phyloP scores from a whole-genome alignment of 202 grass and related monocot species.

The Brachypodium distachyon region DNA sequence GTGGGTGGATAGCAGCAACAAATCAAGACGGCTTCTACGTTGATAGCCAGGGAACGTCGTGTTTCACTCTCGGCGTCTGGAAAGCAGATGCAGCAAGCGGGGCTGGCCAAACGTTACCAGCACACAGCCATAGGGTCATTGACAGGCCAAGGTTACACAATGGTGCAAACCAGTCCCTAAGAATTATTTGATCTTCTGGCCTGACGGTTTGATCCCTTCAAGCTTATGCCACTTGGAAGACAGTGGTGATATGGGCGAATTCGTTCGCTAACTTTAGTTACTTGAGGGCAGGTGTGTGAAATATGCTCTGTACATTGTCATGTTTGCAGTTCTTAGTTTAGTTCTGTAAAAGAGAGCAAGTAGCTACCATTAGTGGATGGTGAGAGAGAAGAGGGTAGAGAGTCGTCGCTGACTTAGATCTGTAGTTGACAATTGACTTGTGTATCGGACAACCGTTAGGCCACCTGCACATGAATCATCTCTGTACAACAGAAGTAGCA shows the following conservation, averaged over 20 bases:
- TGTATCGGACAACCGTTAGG: constrained; percentile 8
- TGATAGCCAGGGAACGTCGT: neutral
- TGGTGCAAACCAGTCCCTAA: neutral
- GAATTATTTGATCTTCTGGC: constrained; percentile 19
- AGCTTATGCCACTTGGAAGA: neutral
- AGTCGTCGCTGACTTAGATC: constrained; percentile 1
- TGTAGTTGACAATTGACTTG: constrained; percentile 5
- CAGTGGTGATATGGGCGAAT: constrained; percentile 14
- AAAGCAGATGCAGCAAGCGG: constrained; percentile 20
- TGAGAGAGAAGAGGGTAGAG: neutral
- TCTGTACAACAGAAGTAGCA: constrained; percentile 21
- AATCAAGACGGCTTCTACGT: neutral
- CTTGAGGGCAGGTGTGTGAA: constrained; percentile 40
- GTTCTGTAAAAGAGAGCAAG: constrained; percentile 12
- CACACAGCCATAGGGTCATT: neutral
- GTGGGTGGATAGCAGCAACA: constrained; percentile 44
- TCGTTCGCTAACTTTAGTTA: constrained; percentile 29
- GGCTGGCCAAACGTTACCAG: constrained; percentile 31
- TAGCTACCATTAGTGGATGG: neutral
- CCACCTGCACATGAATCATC: constrained; percentile 9
- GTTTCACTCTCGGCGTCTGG: neutral
- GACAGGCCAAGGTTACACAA: neutral
- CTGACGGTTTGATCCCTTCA: constrained; percentile 7
- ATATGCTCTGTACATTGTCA: constrained; percentile 26
- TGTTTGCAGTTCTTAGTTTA: constrained; percentile 10